phyloP scores from a whole-genome alignment of 2,329 filamentous ascomycete species.

The Neonectria sp. region DNA sequence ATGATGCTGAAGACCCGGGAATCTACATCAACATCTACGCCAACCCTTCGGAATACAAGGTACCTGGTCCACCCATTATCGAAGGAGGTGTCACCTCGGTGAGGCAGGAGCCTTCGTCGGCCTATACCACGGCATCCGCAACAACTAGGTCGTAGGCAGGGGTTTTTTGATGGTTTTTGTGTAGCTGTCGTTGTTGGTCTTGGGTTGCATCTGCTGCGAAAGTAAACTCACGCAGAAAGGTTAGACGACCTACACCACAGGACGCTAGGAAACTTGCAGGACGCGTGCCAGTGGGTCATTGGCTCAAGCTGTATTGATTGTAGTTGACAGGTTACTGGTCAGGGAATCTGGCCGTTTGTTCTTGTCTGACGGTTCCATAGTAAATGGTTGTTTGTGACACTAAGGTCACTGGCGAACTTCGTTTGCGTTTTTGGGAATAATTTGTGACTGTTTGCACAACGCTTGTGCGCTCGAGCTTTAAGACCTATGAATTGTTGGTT shows the following conservation, averaged over 20 bases:
- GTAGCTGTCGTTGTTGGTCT: not conserved
- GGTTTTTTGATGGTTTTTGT: not conserved
- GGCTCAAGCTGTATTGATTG: not conserved
- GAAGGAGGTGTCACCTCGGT: constrained; percentile 46
- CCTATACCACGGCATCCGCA: constrained; percentile 43
- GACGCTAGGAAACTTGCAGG: not conserved
- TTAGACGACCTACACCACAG: constrained; percentile 4
- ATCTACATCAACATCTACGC: constrained; percentile 55
- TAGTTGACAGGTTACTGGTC: not conserved
- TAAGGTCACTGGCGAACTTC: not conserved
- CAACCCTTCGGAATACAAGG: constrained; percentile 45
- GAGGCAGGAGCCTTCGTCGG: constrained; percentile 44
- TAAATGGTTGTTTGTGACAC: not conserved
- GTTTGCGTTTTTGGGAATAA: too few relatives aligned
- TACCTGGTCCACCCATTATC: constrained; percentile 52
- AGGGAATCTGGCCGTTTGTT: not conserved
- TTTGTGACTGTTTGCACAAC: too few relatives aligned
- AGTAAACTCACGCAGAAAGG: not conserved
- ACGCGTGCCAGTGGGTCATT: not conserved
- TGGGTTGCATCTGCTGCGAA: not conserved
- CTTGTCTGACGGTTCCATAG: not conserved
- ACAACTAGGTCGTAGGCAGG: constrained; percentile 39
- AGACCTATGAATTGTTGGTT: not conserved
- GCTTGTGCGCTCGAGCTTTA: too few relatives aligned
- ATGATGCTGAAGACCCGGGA: constrained; percentile 53